Percentiles rank a stretch among this genome's conserved stretches.
Evolutionary conservation across 176 grass and related monocot genomes (phyloP).

Genomic region (Juncus effusus): DNA sequence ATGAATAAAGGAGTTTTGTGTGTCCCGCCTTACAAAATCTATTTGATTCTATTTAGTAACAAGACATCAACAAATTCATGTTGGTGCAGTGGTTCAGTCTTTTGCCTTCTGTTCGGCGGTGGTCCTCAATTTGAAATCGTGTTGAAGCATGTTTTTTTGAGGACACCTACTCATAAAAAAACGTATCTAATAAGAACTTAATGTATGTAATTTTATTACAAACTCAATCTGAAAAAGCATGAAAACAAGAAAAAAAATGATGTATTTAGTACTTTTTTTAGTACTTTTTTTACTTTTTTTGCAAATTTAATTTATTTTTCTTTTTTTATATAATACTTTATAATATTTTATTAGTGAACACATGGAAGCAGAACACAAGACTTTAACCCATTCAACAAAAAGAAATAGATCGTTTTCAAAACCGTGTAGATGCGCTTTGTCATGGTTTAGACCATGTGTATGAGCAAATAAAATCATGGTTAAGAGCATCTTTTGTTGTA

Average conservation of each 20-base stretch:
- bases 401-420: background rate
- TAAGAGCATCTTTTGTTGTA: too few relatives aligned
- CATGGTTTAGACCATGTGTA: too few relatives aligned
- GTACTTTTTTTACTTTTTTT: background rate
- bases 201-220: background rate
- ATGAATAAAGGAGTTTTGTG: too few relatives aligned
- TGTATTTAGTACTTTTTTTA: background rate
- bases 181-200: background rate
- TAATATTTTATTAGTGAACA: background rate
- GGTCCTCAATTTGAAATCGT: too few relatives aligned
- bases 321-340: background rate
- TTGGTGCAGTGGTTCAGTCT: too few relatives aligned
- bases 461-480: too few relatives aligned
- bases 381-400: background rate
- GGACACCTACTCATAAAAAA: constrained; percentile 31
- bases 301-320: background rate
- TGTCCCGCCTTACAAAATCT: too few relatives aligned
- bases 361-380: background rate
- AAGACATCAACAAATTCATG: too few relatives aligned
- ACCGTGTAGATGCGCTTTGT: too few relatives aligned
- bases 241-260: background rate
- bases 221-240: background rate
- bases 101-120: too few relatives aligned
- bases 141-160: too few relatives aligned
- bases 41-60: too few relatives aligned